Evolutionary conservation across 257 asterid genomes (phyloP).

Genomic region (Solanum sitiens): DNA sequence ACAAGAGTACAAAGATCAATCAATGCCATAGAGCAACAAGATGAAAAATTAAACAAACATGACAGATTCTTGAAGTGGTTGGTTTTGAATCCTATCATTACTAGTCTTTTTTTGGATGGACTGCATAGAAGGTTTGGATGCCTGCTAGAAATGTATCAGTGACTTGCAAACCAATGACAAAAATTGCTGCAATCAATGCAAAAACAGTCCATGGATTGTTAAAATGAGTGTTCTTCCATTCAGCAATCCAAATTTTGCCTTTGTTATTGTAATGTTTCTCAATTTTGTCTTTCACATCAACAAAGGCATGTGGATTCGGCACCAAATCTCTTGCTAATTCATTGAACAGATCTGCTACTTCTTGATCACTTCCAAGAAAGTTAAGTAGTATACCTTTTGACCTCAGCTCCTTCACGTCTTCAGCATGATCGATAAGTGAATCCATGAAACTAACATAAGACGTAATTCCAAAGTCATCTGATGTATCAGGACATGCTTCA

Average conservation of each 20-base stretch:
- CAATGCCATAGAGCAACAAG: neutral
- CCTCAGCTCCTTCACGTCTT: conserved; percentile 3
- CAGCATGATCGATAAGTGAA: neutral
- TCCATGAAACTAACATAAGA: conserved; percentile 3
- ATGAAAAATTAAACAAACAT: neutral
- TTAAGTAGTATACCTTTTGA: neutral
- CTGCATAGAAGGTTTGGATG: neutral
- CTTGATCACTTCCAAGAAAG: conserved; percentile 7
- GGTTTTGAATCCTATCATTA: neutral
- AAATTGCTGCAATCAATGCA: neutral
- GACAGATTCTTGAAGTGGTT: neutral
- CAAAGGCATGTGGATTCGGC: neutral
- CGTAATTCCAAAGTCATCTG: neutral
- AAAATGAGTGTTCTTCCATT: neutral
- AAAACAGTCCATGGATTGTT: neutral
- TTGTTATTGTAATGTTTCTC: neutral
- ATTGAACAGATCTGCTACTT: conserved; percentile 1
- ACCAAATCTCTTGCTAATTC: conserved; percentile 6
- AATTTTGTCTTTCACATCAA: neutral
- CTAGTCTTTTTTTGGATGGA: neutral
- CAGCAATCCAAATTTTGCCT: neutral
- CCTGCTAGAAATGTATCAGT: neutral
- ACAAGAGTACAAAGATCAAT: neutral
- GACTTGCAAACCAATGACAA: neutral
- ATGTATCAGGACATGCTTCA: conserved; percentile 1